Evolutionary conservation across 2,329 filamentous ascomycete species (phyloP), one percentile per base, ranked within the genome.

Genomic region (Diplodia scrobiculata): DNA sequence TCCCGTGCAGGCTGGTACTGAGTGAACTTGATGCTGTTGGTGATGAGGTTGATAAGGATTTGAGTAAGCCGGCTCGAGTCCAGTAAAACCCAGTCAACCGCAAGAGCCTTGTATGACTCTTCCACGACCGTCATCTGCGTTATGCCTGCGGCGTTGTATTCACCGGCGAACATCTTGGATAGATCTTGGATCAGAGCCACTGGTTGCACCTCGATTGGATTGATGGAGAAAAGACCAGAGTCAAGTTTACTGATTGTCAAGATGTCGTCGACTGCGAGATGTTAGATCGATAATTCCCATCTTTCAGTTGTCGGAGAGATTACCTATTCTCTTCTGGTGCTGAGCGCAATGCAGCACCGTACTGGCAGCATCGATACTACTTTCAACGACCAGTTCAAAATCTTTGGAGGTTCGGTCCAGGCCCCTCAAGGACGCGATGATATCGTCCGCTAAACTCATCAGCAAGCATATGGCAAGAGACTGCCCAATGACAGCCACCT

Each of bases 21-120:
- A 3, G 73, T 74, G 45, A 76, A 75, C 38, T 76, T 76, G 38
- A 76, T 72, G 25, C 73, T 72, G 48, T 76, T 76, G 2, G 73
- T 73, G 11, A 76, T 58, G 6, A 76, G 68, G 36, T 76, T 76
- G n/a, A 76, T 72, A 2, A 75, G 68, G 13, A 76, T 62, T 51
- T 70, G 69, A 5, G 67, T 51, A 21, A 70, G 41, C 4, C 68
- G 66, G 5, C 59, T 54, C 4, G 65, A 51, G 29, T 69, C 69
- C n/a, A 72, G 54, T 13, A 70, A 13, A 3, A 71, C 68, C 62
- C 53, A 67, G 21, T 71, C 66, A 13, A 72, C 67, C 7, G 34
- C 53, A 27, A 71, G 27, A 1, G 62, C 36, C 36, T 51, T 36
- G 47, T 68, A 67, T 3, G 68, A 68, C 9, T 67, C 47, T 17